Conservation (phyloP, 257 asterid species). For the Coffea canephora region DNA sequence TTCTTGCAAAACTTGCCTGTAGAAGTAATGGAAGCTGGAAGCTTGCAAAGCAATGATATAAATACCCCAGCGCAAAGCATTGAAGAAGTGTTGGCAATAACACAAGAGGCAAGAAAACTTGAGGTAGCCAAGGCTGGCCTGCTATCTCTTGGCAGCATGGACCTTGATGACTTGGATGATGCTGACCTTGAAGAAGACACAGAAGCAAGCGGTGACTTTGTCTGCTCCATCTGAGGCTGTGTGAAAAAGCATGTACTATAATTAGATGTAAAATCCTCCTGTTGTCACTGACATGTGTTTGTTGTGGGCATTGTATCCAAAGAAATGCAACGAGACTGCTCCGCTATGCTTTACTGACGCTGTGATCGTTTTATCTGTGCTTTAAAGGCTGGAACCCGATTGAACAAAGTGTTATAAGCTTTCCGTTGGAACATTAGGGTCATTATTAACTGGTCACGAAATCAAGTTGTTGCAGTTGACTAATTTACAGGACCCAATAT, state of each 20-base stretch:
- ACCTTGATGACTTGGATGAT: constrained; percentile 38
- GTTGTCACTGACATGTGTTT: neutral
- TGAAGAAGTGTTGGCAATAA: constrained; percentile 36
- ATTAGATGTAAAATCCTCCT: neutral
- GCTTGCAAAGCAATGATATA: constrained; percentile 30
- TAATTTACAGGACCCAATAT: no score
- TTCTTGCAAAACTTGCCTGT: constrained; percentile 38
- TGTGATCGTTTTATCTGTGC: neutral
- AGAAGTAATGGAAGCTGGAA: constrained; percentile 41
- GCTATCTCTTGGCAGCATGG: constrained; percentile 32
- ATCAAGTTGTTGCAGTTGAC: no score
- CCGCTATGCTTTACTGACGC: neutral
- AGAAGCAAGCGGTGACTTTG: constrained; percentile 38
- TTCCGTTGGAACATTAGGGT: neutral
- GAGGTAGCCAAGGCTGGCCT: constrained; percentile 10
- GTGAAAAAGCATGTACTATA: neutral
- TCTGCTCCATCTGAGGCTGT: constrained; percentile 20
- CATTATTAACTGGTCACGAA: neutral
- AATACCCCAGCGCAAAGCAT: constrained; percentile 39
- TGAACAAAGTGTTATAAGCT: neutral
- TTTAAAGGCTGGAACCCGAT: neutral
- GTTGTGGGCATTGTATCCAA: no score
- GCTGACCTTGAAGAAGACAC: constrained; percentile 34
- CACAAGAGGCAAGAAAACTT: constrained; percentile 33
- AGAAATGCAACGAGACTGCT: neutral